Evolutionary conservation across 768 basidiomycete species (phyloP), one percentile per base, ranked within the genome.

Genomic region (Vararia minispora): DNA sequence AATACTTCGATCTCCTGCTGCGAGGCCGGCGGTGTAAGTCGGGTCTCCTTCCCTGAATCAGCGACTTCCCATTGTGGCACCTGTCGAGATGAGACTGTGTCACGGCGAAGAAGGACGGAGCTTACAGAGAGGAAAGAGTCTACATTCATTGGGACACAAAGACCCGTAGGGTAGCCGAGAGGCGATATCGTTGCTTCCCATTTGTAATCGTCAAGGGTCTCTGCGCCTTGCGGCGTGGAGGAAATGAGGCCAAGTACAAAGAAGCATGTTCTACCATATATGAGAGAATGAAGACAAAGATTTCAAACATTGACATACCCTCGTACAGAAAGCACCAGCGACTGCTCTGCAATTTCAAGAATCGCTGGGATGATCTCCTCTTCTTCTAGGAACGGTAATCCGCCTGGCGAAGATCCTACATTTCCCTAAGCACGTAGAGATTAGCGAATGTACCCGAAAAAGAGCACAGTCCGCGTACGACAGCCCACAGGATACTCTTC

Each of bases 401-500:
- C 95, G 6, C 88, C 79, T 48, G 82, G 75, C 0, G 85, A 85
- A 0, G 92, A 77, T 2, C 91, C 94, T 35, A 98, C 82, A 54
- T 92, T 91, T 3, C 95, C 95, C 94, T 98, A 47, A 17, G 39
- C 7, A 24, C 27, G 20, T 38, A 33, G 12, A 33, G 6, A 20
- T 33, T 9, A 16, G 11, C 36, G 14, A 13, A 35, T 20, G 35
- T 40, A 6, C 1, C 25, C 23, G 20, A 13, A 37, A 29, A 21
- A 22, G 17, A 44, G 21, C 4, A 16, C 10, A 33, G 4, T 6
- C 14, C 24, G 27, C 38, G 17, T 57, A 97, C 94, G 39, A 98
- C 83, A 4, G 90, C 90, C 95, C 95, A 99, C 0, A 98, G 65
- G 11, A 91, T 84, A 52, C 90, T 94, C 61, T 99, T 98, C 30